These are phyloP conservation scores for Asterophora lycoperdoides DNA, from an alignment of 768 basidiomycete genomes.

Conservation along the genomic window DNA sequence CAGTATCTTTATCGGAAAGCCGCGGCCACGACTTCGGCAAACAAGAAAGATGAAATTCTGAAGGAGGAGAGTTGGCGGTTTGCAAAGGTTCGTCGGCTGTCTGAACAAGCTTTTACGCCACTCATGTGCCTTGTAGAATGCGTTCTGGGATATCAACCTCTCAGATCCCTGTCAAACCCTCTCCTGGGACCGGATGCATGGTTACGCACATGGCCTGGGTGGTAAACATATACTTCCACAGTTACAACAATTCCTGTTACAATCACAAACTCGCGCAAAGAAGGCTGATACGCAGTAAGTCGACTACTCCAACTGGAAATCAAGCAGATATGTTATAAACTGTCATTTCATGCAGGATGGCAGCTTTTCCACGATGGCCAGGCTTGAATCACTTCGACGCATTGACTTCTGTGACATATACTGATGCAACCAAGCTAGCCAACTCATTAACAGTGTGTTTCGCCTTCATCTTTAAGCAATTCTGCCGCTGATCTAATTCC, in stretches of 20 bases:
- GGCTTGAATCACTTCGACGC: neutral
- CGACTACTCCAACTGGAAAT: too few relatives aligned
- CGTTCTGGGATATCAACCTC: conserved; percentile 25
- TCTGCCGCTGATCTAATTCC: too few relatives aligned
- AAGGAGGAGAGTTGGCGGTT: neutral
- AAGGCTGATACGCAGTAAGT: neutral
- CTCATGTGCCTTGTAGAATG: conserved; percentile 15
- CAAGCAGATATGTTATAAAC: too few relatives aligned
- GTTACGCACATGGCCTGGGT: conserved; percentile 19
- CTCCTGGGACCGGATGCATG: conserved; percentile 28
- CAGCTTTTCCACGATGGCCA: neutral
- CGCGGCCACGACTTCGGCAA: conserved; percentile 1
- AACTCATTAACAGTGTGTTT: neutral
- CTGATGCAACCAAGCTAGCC: neutral
- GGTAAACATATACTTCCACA: conserved; percentile 22
- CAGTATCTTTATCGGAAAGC: conserved; percentile 3
- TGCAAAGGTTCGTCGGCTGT: neutral
- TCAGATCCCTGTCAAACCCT: conserved; percentile 23
- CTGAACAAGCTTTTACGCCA: neutral
- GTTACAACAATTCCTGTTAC: conserved; percentile 11
- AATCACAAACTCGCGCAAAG: neutral
- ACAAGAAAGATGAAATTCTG: neutral
- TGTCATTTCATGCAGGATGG: neutral
- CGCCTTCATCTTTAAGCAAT: neutral
- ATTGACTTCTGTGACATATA: neutral